Conservation (phyloP, 495 filamentous ascomycete genomes). For the Neurospora sp. region DNA sequence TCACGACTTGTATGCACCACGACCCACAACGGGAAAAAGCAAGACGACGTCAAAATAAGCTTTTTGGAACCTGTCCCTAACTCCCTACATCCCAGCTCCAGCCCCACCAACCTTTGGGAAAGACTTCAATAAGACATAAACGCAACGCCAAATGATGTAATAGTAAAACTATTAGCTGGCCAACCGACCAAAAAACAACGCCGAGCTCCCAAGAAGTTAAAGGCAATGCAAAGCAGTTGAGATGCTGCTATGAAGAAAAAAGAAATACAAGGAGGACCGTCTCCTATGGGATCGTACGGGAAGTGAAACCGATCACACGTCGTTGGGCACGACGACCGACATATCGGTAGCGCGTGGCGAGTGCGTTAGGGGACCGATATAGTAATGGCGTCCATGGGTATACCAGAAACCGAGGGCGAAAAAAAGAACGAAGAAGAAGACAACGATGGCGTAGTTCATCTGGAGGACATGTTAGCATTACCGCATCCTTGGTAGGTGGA, state of each 20-base stretch:
- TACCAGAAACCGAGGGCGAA: slow-evolving; percentile 43
- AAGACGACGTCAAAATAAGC: background rate
- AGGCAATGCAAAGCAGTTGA: background rate
- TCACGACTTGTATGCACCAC: background rate
- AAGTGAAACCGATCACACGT: background rate
- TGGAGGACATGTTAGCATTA: slow-evolving; percentile 3
- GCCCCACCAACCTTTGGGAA: background rate
- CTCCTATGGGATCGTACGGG: background rate
- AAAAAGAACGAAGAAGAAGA: slow-evolving; percentile 34
- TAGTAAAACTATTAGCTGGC: background rate
- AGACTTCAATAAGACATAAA: background rate
- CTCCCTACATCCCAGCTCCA: background rate
- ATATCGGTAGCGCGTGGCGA: background rate
- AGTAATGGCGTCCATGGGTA: slow-evolving; percentile 35
- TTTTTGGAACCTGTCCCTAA: background rate
- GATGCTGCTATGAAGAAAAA: background rate
- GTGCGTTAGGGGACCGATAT: slow-evolving; percentile 37
- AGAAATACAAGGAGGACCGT: background rate
- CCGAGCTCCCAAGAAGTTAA: background rate
- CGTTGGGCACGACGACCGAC: background rate
- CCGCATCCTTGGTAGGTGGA: background rate
- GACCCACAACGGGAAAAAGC: background rate
- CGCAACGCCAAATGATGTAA: background rate
- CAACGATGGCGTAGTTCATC: slow-evolving; percentile 38
- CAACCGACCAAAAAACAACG: background rate